phyloP scores from a whole-genome alignment of 2,329 filamentous ascomycete species.

The Colletotrichum lentis region DNA sequence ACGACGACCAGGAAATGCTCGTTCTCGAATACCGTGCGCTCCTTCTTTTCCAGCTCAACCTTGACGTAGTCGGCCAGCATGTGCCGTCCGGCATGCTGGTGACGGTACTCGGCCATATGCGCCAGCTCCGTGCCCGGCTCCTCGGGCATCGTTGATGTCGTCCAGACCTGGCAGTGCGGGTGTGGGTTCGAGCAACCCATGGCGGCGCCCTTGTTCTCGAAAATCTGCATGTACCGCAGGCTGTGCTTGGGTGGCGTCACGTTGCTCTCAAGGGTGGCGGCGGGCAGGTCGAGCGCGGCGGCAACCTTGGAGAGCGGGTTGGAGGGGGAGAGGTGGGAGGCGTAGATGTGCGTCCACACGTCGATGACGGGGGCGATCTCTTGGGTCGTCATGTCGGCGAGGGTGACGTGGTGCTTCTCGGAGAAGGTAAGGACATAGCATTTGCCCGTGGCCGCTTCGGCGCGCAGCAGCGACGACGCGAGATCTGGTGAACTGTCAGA shows the following conservation, averaged over 20 bases:
- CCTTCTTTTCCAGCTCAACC: slow-evolving; percentile 81
- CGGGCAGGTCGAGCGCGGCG: slow-evolving; percentile 51
- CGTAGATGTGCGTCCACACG: slow-evolving; percentile 92
- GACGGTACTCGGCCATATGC: slow-evolving; percentile 80
- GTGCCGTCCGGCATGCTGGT: slow-evolving; percentile 75
- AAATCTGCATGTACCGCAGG: slow-evolving; percentile 98
- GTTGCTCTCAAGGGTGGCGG: slow-evolving; percentile 48
- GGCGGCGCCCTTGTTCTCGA: slow-evolving; percentile 96
- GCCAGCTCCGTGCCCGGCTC: slow-evolving; percentile 82
- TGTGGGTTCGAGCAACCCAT: slow-evolving; percentile 99
- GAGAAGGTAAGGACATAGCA: slow-evolving; percentile 98
- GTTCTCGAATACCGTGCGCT: slow-evolving; percentile 91
- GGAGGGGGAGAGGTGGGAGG: slow-evolving; percentile 76
- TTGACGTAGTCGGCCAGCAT: slow-evolving; percentile 87
- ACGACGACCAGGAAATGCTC: slow-evolving; percentile 84
- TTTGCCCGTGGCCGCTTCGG: slow-evolving; percentile 88
- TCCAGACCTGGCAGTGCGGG: slow-evolving; percentile 97
- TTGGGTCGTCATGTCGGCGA: slow-evolving; percentile 82
- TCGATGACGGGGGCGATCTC: slow-evolving; percentile 85
- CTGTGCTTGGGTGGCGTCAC: slow-evolving; percentile 71
- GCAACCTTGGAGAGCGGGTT: slow-evolving; percentile 66
- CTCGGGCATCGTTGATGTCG: slow-evolving; percentile 87
- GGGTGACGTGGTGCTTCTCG: slow-evolving; percentile 85
- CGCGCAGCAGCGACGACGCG: slow-evolving; percentile 78
- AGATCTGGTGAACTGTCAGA: slow-evolving; percentile 61